Evolutionary conservation across 1,139 yeast species (phyloP).

Genomic region (Cylindricascospora bacillispora): DNA sequence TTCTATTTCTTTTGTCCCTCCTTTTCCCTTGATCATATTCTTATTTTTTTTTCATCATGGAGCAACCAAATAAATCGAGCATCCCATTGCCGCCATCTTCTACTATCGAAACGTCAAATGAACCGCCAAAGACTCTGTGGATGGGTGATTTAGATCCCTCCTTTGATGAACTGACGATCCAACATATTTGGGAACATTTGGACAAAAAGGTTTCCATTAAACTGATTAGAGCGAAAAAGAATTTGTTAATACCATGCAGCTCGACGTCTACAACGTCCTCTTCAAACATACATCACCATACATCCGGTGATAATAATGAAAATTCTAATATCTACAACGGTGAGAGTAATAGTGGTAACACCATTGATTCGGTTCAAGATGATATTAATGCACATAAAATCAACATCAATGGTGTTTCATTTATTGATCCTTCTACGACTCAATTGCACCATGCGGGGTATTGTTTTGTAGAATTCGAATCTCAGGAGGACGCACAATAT

Average conservation of each 20-base stretch:
- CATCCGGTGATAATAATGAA: not conserved
- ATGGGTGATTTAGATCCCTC: constrained; percentile 91
- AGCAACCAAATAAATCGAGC: no score
- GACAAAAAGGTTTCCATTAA: constrained; percentile 43
- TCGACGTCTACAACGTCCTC: constrained; percentile 7
- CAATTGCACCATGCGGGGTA: constrained; percentile 52
- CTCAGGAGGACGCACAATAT: constrained; percentile 51
- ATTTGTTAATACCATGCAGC: constrained; percentile 23
- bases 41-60: no score
- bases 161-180: constrained; percentile 65
- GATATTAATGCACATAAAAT: constrained; percentile 11
- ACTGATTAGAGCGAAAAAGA: constrained; percentile 42
- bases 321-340: constrained; percentile 2
- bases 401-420: constrained; percentile 23
- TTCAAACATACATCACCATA: not conserved
- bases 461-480: constrained; percentile 74
- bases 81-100: constrained; percentile 8
- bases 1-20: no score
- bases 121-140: constrained; percentile 58
- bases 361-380: no score
- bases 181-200: constrained; percentile 50
- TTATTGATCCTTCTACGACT: constrained; percentile 24
- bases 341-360: constrained; percentile 1
- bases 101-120: constrained; percentile 11
- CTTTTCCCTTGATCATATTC: no score